Base-by-base conservation (phyloP, 2,329 filamentous ascomycete genomes). In the Chrysoporthe puriensis region DNA sequence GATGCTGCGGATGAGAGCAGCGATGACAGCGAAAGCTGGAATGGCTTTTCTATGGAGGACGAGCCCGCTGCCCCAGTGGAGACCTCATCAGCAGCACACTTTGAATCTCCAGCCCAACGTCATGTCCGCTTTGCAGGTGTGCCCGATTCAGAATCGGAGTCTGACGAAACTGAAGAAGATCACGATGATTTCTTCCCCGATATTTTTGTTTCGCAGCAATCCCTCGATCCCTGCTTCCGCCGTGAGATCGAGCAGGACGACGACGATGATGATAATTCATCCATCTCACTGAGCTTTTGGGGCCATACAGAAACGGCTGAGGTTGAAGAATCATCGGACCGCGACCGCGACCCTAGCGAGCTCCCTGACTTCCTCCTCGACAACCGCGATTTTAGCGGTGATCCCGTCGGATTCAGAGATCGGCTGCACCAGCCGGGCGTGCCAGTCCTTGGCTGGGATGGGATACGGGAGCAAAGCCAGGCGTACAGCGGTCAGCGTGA, bases 181-280 rank as follows among this genome's bases (percentile, higher is more conserved):
- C 79, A 84, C 58, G 85, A 87, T 69, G 86, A 88, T 70, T 86
- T 93, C 71, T 93, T 93, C 70, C 90, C 91, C 1, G 89, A 94
- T 75, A 89, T 95, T 68, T 95, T 95, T 77, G 83, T 94, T 66
- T 88, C 91, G 62, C 91, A 94, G 77, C 90, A 88, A 74, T 85
- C 87, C 18, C 83, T 95, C 5, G 91, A 93, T 73, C 90, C 91
- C 6, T 84, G 85, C 63, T 88, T 95, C 74, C 90, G 91, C 71
- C 86, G 87, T 54, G 89, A 92, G 79, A 90, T 94, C 71, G 91
- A 94, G 75, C 84, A 86, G 70, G 88, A 92, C 71, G 83, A 84
- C 62, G 81, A 86, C 62, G 66, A 68, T 26, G 85, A 88, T 69
- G 59, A 48, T 11, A 34, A 65, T n/a, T 85, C 84, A 0, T 88